Evolutionary conservation across 1,284 basidiomycete genomes (phyloP).

Genomic region (Cutaneotrichosporon dermatis): DNA sequence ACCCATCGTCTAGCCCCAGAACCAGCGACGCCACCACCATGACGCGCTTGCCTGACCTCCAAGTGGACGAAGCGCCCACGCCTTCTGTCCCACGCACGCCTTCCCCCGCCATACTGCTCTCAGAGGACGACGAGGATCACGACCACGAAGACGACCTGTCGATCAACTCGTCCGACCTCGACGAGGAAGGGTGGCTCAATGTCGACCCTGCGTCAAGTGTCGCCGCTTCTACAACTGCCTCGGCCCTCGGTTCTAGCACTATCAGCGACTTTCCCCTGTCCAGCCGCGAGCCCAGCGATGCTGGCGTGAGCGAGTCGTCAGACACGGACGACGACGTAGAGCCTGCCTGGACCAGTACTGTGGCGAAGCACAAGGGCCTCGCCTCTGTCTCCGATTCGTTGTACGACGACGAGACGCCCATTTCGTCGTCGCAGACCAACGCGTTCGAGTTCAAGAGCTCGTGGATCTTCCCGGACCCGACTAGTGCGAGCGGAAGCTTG

Average conservation of each 20-base stretch:
- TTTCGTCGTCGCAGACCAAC: not conserved
- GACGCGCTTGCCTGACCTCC: not conserved
- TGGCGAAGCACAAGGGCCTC: not conserved
- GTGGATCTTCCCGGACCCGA: slow-evolving; percentile 22
- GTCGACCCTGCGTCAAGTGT: slow-evolving; percentile 2
- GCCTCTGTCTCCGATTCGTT: not conserved
- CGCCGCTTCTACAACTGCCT: slow-evolving; percentile 3
- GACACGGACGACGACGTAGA: not conserved
- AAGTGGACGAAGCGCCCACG: not conserved
- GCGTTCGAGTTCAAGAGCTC: slow-evolving; percentile 12
- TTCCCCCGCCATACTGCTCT: not conserved
- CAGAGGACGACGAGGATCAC: slow-evolving; percentile 8
- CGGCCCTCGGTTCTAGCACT: slow-evolving; percentile 9
- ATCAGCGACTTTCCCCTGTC: slow-evolving; percentile 13
- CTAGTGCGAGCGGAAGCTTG: slow-evolving; percentile 3
- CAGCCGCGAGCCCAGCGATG: slow-evolving; percentile 9
- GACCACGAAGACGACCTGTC: slow-evolving; percentile 15
- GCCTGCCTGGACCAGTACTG: too few relatives aligned
- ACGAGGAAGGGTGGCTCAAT: slow-evolving; percentile 13
- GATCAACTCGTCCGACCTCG: slow-evolving; percentile 12
- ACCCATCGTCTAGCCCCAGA: not conserved
- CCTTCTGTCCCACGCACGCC: not conserved
- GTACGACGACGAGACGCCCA: slow-evolving; percentile 1
- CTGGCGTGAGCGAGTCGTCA: slow-evolving; percentile 3
- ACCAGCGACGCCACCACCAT: not conserved